A percentile compares a stretch with the other conserved stretches of the same genome.
phyloP scores from a whole-genome alignment of 345 rosid genomes.

The Acer yangbiense region DNA sequence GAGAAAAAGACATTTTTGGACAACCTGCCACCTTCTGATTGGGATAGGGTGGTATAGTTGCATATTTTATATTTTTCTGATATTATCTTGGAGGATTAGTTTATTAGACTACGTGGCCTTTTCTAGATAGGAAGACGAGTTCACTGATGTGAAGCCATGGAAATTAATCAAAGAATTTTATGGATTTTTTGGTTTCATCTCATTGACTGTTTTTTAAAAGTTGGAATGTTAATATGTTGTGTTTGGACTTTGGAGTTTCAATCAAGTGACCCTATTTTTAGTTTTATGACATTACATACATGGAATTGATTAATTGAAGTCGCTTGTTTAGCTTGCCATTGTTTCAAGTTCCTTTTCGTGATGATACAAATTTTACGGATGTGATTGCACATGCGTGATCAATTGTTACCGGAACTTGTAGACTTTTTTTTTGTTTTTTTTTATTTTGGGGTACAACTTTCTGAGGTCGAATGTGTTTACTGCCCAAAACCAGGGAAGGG shows the following conservation, averaged over 20 bases:
- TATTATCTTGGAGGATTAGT: neutral
- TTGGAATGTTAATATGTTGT: too few species aligned
- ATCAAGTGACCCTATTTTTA: too few species aligned
- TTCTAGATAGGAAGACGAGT: neutral
- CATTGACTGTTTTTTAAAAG: too few species aligned
- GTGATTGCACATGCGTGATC: too few species aligned
- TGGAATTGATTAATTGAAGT: too few species aligned
- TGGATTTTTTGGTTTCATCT: neutral
- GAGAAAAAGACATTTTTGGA: neutral
- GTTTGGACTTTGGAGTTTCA: too few species aligned
- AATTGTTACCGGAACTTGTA: too few species aligned
- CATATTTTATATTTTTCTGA: neutral
- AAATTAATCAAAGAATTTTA: neutral
- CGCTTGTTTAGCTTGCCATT: too few species aligned
- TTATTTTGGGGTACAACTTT: neutral
- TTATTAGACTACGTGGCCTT: neutral
- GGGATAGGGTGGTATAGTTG: neutral
- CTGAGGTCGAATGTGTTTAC: neutral
- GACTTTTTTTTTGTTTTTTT: too few species aligned
- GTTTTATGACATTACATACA: too few species aligned
- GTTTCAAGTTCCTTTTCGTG: too few species aligned
- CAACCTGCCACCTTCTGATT: neutral
- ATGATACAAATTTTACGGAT: too few species aligned
- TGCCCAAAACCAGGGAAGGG: neutral
- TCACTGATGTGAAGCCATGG: neutral